Base-by-base conservation (phyloP, 192 early-diverging fungal species). In the Coemansia sp. region DNA sequence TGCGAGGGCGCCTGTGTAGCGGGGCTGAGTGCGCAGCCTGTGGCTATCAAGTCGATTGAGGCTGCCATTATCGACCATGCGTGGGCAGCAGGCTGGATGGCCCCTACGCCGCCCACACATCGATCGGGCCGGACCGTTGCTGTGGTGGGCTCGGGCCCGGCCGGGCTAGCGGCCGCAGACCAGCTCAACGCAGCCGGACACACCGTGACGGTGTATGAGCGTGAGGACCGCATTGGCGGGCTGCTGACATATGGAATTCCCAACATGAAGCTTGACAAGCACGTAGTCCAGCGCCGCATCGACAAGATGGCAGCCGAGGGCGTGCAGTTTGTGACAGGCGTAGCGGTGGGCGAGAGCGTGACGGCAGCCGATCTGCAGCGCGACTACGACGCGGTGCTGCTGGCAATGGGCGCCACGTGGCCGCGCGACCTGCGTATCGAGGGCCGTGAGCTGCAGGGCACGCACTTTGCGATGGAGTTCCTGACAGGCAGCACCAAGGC, bases 251-350 rank as follows among this genome's bases (percentile, higher is more conserved):
- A 99, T 76, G 96, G 96, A 59, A 99, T 99, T 53, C 96, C 96
- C 43, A 99, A 99, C 83, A 99, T 99, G 96, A 99, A 99, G 83
- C 87, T 99, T 31, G 96, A 99, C 81, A 99, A 99, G 84, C 81
- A 83, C 41, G 72, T 96, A 61, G 94, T 97, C 28, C 91, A 94
- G 70, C 84, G 96, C 41, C 90, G 96, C 47, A 82, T 97, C 53
- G 93, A 97, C 59, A 83, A 96, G 70, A 82, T 99, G 79, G 90
- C 85, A 5, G 87, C 86, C n/a, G 96, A 99, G 81, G 96, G 94
- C 46, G 84, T 99, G 50, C 81, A 73, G 45, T 97, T 97, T 81
- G 87, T 92, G 30, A 73, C 91, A 51, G 88, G 89, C 74, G 85
- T 91, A 8, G 83, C 95, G 50, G 90, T 99, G 16, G 96, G 96